Evolutionary conservation across 352 stramenopile genomes (phyloP).

Genomic region (Globisporangium orthogonon): DNA sequence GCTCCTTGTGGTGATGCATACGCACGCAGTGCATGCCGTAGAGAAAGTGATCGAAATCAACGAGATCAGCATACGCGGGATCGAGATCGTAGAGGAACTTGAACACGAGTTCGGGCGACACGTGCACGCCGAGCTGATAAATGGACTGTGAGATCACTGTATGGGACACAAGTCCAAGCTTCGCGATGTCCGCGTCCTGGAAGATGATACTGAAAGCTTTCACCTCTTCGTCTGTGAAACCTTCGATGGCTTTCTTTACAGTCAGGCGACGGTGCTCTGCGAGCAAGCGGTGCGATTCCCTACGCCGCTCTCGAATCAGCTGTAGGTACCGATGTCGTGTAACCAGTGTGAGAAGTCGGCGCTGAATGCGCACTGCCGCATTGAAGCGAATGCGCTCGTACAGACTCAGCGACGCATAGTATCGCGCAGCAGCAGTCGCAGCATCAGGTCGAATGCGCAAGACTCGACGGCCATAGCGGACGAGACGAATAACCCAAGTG

Average conservation of each 20-base stretch:
- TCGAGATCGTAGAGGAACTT: slow-evolving; percentile 47
- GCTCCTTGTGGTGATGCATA: slow-evolving; percentile 51
- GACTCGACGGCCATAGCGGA: slow-evolving; percentile 35
- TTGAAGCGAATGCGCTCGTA: slow-evolving; percentile 71
- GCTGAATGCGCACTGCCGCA: slow-evolving; percentile 59
- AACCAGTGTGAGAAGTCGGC: slow-evolving; percentile 46
- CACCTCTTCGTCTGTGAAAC: slow-evolving; percentile 63
- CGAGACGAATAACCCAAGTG: slow-evolving; percentile 30
- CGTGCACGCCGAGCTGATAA: slow-evolving; percentile 64
- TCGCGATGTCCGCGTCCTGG: slow-evolving; percentile 44
- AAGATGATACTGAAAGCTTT: slow-evolving; percentile 64
- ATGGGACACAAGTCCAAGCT: slow-evolving; percentile 61
- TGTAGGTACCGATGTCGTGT: slow-evolving; percentile 44
- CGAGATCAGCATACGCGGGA: slow-evolving; percentile 63
- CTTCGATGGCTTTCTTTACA: slow-evolving; percentile 44
- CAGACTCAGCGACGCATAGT: slow-evolving; percentile 48
- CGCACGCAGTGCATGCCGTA: slow-evolving; percentile 79
- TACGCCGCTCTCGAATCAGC: slow-evolving; percentile 30
- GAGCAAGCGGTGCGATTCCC: slow-evolving; percentile 32
- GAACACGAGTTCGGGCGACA: slow-evolving; percentile 36
- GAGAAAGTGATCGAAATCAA: slow-evolving; percentile 79
- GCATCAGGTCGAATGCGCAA: slow-evolving; percentile 43
- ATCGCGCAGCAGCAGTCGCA: slow-evolving; percentile 15
- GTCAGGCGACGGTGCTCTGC: slow-evolving; percentile 27
- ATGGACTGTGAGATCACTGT: slow-evolving; percentile 61